Evolutionary conservation across 1,139 yeast species (phyloP), one percentile per base, ranked within the genome.

Genomic region (Pichia sp.): DNA sequence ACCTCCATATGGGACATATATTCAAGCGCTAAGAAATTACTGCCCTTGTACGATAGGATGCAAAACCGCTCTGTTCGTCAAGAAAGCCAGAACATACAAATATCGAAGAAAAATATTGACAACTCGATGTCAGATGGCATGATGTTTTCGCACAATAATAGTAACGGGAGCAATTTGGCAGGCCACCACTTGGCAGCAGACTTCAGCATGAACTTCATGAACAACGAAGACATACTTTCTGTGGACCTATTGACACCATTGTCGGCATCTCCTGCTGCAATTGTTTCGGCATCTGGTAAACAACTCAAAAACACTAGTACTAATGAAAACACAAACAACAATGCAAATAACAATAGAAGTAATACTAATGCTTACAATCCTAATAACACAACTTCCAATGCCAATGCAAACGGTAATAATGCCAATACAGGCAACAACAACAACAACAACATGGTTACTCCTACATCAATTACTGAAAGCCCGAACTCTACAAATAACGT

Each of bases 1-100:
- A 58, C 60, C 37, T 64, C 70, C 13, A 66, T 68, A 26, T 68
- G 70, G 70, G 70, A 66, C 44, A 62, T 68, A 1, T 67, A 67
- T 48, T 50, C 63, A 30, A 58, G 63, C 22, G 70, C 71, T 3
- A 66, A 58, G 41, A 64, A 62, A 40, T 46, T 67, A n/a, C 52
- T 68, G 12, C 67, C 67, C 2, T 56, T 67, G 8, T 66, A 65
- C 48, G 69, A 69, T 8, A 55, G 71, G 40, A 62, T 68, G 39
- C 65, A 66, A 46, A 67, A 68, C 49, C 55, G 71, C 47, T 55
- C 56, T 3, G 30, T 59, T 12, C 57, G 71, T 41, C 63, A 66
- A 55, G 65, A 62, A 39, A 62, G 62, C n/a, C 54, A 47, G 21
- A 49, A 51, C 16, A 47, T 62, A 21, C 69, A 65, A 43, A 26